Base-by-base conservation (phyloP, 2,329 filamentous ascomycete genomes). In the Sclerotinia sclerotiorum region DNA sequence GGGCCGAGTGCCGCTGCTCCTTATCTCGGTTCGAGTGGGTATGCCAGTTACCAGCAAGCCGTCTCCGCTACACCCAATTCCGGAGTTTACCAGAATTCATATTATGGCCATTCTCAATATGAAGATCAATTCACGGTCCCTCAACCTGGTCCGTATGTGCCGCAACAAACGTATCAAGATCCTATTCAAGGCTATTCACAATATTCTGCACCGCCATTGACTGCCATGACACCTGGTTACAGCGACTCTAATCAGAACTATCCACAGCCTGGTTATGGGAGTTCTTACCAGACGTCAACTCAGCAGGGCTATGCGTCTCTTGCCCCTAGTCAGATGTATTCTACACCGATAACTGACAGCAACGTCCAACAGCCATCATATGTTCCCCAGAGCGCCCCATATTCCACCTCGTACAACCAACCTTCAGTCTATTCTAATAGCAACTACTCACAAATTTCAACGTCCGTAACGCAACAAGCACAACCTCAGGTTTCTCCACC, bases 71-170 rank as follows among this genome's bases (percentile, higher is more conserved):
- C 70, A 19, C 70, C 71, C 21, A 74, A 73, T 69, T 63, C 73
- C 27, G 73, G 76, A 69, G 69, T 49, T 15, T 77, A 77, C 52
- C 71, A 76, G 39, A 72, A 76, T 63, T 75, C 77, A 60, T 75
- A 74, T 46, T 80, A 79, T 76, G 74, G 75, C 55, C 71, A 77
- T 57, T 73, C 77, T 17, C 72, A 77, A 46, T 79, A 75, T 73
- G 72, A 69, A 52, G 79, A 79, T 24, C 73, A 74, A 48, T 78
- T 79, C 67, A 67, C 74, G 19, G 72, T 70, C 63, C 72, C 74
- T 56, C 76, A 76, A 46, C 72, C 74, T 69, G 72, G 75, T n/a
- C 70, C 74, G 7, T 78, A 77, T 58, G 66, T 72, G 39, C 75
- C 76, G 29, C 73, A 73, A 54, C 71, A 72, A 42, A 63, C 72